Percentiles rank a stretch among this genome's conserved stretches.
These are phyloP conservation scores for Colletotrichum chlorophyti DNA, from an alignment of 2,329 filamentous ascomycete genomes.

Conservation along the genomic window DNA sequence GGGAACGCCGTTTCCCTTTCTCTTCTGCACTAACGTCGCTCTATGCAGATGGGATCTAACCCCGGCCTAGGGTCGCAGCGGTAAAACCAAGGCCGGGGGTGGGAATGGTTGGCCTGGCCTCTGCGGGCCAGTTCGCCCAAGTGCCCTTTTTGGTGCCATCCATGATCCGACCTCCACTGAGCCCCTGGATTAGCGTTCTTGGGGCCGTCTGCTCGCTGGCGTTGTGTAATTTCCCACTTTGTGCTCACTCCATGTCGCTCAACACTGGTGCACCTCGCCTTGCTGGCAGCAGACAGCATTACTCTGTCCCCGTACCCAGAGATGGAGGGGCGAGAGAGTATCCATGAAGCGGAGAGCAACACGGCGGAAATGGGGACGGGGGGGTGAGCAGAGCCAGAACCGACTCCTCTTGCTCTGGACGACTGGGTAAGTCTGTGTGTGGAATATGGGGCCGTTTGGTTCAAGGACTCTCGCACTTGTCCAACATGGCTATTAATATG, in stretches of 20 bases:
- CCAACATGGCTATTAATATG: slow-evolving; percentile 53
- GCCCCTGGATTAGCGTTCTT: slow-evolving; percentile 31
- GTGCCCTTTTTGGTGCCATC: slow-evolving; percentile 21
- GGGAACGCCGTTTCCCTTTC: slow-evolving; percentile 12
- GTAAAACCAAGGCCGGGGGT: slow-evolving; percentile 5
- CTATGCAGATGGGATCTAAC: slow-evolving; percentile 24
- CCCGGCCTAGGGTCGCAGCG: slow-evolving; percentile 8
- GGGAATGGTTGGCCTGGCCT: slow-evolving; percentile 12
- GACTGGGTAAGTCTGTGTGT: no score
- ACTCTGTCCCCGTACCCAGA: no score
- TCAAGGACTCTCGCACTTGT: slow-evolving; percentile 16
- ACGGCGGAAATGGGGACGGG: slow-evolving; percentile 13
- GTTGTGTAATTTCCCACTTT: slow-evolving; percentile 29
- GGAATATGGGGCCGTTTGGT: slow-evolving; percentile 13
- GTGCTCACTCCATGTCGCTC: slow-evolving; percentile 20
- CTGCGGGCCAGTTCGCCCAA: slow-evolving; percentile 18
- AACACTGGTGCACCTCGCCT: no score
- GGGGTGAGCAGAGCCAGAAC: slow-evolving; percentile 30
- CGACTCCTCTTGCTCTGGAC: slow-evolving; percentile 32
- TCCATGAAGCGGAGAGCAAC: slow-evolving; percentile 8
- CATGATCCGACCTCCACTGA: slow-evolving; percentile 29
- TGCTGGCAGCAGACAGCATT: no score
- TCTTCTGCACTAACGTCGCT: neutral
- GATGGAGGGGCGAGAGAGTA: slow-evolving; percentile 8
- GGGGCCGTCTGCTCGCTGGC: slow-evolving; percentile 17